A percentile compares a stretch with the other conserved stretches of the same genome.
Conservation (phyloP, 2,329 filamentous ascomycete species). For the Aureobasidium sp. region DNA sequence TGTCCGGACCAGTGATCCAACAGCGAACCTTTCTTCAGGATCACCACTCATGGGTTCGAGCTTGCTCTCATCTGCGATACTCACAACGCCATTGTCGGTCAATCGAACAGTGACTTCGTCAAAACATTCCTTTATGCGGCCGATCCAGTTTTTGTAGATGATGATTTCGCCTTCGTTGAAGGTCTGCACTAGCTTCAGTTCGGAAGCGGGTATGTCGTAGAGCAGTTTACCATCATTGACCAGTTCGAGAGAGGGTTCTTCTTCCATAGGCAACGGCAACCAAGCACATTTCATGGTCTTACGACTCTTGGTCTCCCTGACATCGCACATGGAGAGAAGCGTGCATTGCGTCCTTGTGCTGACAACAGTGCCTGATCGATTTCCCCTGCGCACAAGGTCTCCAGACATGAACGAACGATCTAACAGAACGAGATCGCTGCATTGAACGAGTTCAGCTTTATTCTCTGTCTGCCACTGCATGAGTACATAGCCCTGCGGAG, state of each 20-base stretch:
- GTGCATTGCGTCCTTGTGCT: constrained; percentile 39
- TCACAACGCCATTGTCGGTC: constrained; percentile 45
- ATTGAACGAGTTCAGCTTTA: constrained; percentile 13
- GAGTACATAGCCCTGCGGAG: constrained; percentile 44
- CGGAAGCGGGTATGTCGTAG: constrained; percentile 22
- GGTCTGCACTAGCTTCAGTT: constrained; percentile 25
- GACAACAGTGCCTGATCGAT: constrained; percentile 47
- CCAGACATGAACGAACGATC: constrained; percentile 48
- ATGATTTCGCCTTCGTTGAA: constrained; percentile 44
- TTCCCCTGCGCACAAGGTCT: constrained; percentile 44
- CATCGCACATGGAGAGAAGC: constrained; percentile 27
- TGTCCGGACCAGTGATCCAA: constrained; percentile 44
- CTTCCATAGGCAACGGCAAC: constrained; percentile 12
- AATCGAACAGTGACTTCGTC: constrained; percentile 45
- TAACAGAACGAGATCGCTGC: constrained; percentile 40
- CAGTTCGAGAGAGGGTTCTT: constrained; percentile 7
- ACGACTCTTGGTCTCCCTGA: constrained; percentile 13
- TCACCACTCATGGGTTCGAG: constrained; percentile 17
- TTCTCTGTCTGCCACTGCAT: constrained; percentile 38
- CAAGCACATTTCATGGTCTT: constrained; percentile 10
- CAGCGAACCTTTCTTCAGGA: constrained; percentile 25
- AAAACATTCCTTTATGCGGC: constrained; percentile 41
- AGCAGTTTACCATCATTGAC: constrained; percentile 13
- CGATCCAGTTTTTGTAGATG: constrained; percentile 49
- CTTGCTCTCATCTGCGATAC: constrained; percentile 39